Conservation (phyloP, 163 green algal species). For the Picocystis sp. region DNA sequence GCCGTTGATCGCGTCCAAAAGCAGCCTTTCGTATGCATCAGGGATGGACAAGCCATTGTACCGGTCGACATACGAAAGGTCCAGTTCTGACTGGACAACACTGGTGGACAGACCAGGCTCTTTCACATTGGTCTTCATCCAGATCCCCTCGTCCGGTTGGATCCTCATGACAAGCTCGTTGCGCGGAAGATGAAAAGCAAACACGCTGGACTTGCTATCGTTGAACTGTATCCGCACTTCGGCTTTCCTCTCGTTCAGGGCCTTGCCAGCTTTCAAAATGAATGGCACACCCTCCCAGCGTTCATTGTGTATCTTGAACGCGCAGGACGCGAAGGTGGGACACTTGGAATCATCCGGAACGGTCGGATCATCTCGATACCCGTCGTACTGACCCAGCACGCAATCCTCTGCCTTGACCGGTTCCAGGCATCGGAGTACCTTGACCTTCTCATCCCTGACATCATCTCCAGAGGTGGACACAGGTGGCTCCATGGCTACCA, state of each 20-base stretch:
- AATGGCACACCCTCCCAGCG: slow-evolving; percentile 86
- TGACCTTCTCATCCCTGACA: slow-evolving; percentile 95
- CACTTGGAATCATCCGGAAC: slow-evolving; percentile 59
- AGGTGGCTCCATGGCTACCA: slow-evolving; percentile 90
- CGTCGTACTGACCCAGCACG: slow-evolving; percentile 87
- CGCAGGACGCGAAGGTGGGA: slow-evolving; percentile 62
- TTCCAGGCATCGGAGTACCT: slow-evolving; percentile 61
- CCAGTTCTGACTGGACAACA: slow-evolving; percentile 67
- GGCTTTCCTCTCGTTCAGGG: slow-evolving; percentile 72
- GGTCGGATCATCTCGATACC: slow-evolving; percentile 77
- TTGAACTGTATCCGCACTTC: slow-evolving; percentile 76
- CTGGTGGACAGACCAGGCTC: slow-evolving; percentile 69
- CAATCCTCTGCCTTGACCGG: slow-evolving; percentile 36
- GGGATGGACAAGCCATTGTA: slow-evolving; percentile 68
- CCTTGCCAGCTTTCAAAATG: slow-evolving; percentile 83
- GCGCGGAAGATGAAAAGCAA: slow-evolving; percentile 9
- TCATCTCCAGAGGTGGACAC: slow-evolving; percentile 70
- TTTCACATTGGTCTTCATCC: slow-evolving; percentile 89
- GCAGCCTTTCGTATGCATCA: slow-evolving; percentile 92
- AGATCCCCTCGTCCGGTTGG: slow-evolving; percentile 82
- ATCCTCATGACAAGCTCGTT: slow-evolving; percentile 52
- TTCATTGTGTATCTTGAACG: slow-evolving; percentile 81
- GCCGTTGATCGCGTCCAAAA: slow-evolving; percentile 73
- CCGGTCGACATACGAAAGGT: slow-evolving; percentile 61
- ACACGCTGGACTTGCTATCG: slow-evolving; percentile 10